Conservation (phyloP, 306 rosid genomes). For the Glycine latifolia region DNA sequence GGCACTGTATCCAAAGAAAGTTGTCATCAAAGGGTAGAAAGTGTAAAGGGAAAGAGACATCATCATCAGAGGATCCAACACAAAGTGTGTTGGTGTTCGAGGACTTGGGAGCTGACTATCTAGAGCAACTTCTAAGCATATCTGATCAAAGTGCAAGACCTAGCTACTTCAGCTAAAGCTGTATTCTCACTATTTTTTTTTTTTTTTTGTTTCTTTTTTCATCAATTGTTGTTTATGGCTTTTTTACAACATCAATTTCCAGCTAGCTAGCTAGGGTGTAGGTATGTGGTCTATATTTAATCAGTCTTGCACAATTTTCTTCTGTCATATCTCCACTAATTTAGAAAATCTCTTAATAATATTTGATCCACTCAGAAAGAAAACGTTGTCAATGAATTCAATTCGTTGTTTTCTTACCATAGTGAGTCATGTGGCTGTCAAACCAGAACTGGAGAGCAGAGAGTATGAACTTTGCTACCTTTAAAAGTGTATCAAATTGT, state of each 20-base stretch:
- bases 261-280: background rate
- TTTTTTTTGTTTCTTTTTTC: background rate
- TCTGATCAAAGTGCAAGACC: slow-evolving; percentile 42
- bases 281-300: background rate
- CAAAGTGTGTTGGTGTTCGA: slow-evolving; percentile 49
- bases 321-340: background rate
- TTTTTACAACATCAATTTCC: background rate
- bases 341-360: background rate
- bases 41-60: slow-evolving; percentile 31
- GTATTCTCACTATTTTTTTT: background rate
- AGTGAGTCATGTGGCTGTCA: background rate
- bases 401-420: background rate
- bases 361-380: background rate
- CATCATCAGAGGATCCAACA: background rate
- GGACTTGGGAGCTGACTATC: slow-evolving; percentile 73
- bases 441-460: background rate
- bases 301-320: background rate
- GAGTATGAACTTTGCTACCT: background rate
- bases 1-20: slow-evolving; percentile 26
- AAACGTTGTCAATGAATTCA: background rate
- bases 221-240: background rate
- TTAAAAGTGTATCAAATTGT: background rate
- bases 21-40: slow-evolving; percentile 25
- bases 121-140: slow-evolving; percentile 62
- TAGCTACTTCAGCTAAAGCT: slow-evolving; percentile 4